Percentiles rank a stretch among this genome's conserved stretches.
phyloP scores from a whole-genome alignment of 257 asterid genomes.

The Primulina eburnea region DNA sequence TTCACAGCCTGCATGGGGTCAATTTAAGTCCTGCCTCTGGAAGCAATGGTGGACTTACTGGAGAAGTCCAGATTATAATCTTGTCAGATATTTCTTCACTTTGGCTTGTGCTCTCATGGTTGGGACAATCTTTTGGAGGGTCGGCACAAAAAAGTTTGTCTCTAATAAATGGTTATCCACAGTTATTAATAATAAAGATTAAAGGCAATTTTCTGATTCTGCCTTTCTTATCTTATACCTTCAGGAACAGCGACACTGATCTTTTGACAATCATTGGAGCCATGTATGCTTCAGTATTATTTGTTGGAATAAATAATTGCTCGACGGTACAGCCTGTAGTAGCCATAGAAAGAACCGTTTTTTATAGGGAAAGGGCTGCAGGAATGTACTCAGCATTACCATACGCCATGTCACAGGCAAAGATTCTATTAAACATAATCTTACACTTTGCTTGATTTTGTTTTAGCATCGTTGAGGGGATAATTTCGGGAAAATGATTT shows the following conservation, averaged over 20 bases:
- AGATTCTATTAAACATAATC: constrained; percentile 1
- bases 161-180: background rate
- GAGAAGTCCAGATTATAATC: constrained; percentile 92
- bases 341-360: constrained; percentile 65
- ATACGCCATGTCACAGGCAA: constrained; percentile 79
- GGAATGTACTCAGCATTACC: constrained; percentile 46
- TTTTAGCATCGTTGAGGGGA: no score
- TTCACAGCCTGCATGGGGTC: constrained; percentile 56
- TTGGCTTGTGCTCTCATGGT: constrained; percentile 64
- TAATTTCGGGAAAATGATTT: no score
- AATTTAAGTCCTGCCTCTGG: constrained; percentile 66
- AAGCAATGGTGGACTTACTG: constrained; percentile 88
- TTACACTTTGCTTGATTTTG: background rate
- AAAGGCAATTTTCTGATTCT: constrained; percentile 15
- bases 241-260: constrained; percentile 50
- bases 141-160: constrained; percentile 56
- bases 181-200: background rate
- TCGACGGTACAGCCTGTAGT: constrained; percentile 77
- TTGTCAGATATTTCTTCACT: constrained; percentile 69
- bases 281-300: constrained; percentile 64
- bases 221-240: constrained; percentile 13
- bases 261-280: constrained; percentile 70
- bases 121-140: constrained; percentile 75
- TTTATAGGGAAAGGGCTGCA: constrained; percentile 66
- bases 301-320: constrained; percentile 74